These are phyloP conservation scores for Rhizopus stolonifer DNA, from an alignment of 371 early-diverging fungal genomes.

Conservation along the genomic window DNA sequence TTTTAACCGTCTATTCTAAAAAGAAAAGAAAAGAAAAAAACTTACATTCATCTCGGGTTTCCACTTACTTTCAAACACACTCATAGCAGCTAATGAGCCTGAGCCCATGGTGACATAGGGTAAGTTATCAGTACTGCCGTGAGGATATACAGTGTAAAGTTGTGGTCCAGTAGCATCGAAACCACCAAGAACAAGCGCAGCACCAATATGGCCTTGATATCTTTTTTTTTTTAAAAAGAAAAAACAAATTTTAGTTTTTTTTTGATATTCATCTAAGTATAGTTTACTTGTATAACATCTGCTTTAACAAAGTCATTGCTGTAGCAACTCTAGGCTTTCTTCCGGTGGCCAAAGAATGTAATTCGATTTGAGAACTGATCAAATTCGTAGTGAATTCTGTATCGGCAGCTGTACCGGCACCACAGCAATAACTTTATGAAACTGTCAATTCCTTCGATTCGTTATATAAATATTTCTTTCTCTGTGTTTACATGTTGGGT, in stretches of 20 bases:
- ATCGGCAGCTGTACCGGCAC: slow-evolving; percentile 99
- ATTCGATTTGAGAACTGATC: slow-evolving; percentile 91
- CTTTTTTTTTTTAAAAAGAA: slow-evolving; percentile 36
- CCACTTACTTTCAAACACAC: slow-evolving; percentile 93
- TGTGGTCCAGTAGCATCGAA: slow-evolving; percentile 92
- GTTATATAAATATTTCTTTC: not conserved
- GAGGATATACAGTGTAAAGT: slow-evolving; percentile 94
- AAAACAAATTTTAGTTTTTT: not conserved
- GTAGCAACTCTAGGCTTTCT: slow-evolving; percentile 89
- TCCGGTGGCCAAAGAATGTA: slow-evolving; percentile 90
- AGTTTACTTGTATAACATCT: slow-evolving; percentile 88
- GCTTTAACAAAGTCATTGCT: slow-evolving; percentile 96
- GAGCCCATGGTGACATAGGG: slow-evolving; percentile 98
- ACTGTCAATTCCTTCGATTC: not conserved
- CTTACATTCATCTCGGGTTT: slow-evolving; percentile 79
- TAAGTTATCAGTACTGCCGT: slow-evolving; percentile 95
- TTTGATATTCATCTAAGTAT: slow-evolving; percentile 2
- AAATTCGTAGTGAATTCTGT: slow-evolving; percentile 95
- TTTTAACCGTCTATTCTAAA: slow-evolving; percentile 6
- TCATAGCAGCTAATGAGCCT: slow-evolving; percentile 97
- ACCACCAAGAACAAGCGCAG: slow-evolving; percentile 98
- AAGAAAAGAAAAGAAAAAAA: no score
- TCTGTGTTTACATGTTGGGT: slow-evolving; percentile 96
- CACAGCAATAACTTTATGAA: slow-evolving; percentile 86
- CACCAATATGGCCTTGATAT: slow-evolving; percentile 98